Percentiles rank a stretch among this genome's conserved stretches.
Conservation (phyloP, 1,284 basidiomycete genomes). For the Cutaneotrichosporon cavernicola region DNA sequence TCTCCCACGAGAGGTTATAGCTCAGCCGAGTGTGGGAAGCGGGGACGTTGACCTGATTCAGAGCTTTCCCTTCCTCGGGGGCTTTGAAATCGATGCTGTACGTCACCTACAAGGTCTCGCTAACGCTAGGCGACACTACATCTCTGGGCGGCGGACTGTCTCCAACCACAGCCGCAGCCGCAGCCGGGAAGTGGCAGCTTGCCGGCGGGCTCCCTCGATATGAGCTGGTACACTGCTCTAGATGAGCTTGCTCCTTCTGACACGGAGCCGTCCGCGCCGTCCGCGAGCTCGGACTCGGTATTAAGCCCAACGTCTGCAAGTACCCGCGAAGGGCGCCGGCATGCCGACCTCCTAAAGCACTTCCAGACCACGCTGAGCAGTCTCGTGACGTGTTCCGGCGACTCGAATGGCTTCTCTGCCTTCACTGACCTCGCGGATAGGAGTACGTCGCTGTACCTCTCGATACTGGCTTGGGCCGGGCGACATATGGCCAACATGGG, state of each 20-base stretch:
- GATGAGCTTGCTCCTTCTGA: neutral
- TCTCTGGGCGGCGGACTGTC: conserved; percentile 2
- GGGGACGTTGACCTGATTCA: neutral
- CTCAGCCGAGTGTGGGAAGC: neutral
- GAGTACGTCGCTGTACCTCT: conserved; percentile 4
- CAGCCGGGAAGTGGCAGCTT: neutral
- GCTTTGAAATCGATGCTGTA: neutral
- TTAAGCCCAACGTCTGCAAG: neutral
- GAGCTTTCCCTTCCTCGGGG: conserved; percentile 5
- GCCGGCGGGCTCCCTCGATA: neutral
- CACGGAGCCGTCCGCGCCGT: neutral
- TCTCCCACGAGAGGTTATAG: neutral
- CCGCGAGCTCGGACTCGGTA: neutral
- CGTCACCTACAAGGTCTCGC: neutral
- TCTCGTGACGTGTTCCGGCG: conserved; percentile 2
- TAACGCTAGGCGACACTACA: conserved; percentile 1
- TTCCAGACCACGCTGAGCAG: conserved; percentile 7
- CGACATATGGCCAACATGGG: conserved; percentile 4
- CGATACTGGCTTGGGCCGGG: conserved; percentile 4
- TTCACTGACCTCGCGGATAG: conserved; percentile 5
- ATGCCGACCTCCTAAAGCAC: conserved; percentile 2
- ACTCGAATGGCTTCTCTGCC: conserved; percentile 1
- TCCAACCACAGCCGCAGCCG: neutral
- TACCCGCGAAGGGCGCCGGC: neutral
- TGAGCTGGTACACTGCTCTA: neutral